These are phyloP conservation scores for Schizochytrium sp. DNA, from an alignment of 108 stramenopile genomes.

Conservation along the genomic window DNA sequence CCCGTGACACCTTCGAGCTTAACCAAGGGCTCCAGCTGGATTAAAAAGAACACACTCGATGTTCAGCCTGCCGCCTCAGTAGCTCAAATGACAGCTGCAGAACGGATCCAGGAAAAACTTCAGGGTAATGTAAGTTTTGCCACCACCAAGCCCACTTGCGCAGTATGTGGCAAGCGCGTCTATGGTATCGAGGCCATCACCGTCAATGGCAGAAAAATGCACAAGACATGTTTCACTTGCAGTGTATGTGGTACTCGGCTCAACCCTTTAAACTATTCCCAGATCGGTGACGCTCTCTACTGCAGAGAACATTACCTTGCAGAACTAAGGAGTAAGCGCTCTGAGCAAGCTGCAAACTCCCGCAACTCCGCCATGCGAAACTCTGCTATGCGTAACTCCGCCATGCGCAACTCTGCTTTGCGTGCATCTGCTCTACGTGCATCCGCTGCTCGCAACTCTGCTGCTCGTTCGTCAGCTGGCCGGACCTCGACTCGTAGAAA, in stretches of 20 bases:
- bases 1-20: no score
- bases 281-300: not conserved
- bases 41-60: not conserved
- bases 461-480: not conserved
- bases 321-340: not conserved
- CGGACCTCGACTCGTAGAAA: not conserved
- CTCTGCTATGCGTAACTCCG: no score
- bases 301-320: slow-evolving; percentile 40
- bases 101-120: slow-evolving; percentile 46
- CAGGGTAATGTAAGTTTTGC: slow-evolving; percentile 23
- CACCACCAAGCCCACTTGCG: slow-evolving; percentile 18
- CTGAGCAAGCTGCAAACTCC: no score
- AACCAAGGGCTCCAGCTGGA: not conserved
- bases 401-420: no score
- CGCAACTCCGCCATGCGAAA: no score
- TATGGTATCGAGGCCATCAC: not conserved
- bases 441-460: slow-evolving; percentile 14
- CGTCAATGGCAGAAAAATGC: slow-evolving; percentile 15
- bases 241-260: not conserved
- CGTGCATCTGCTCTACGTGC: no score
- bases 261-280: not conserved
- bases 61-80: not conserved
- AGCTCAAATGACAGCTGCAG: not conserved
- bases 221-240: slow-evolving; percentile 38
- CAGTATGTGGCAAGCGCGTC: slow-evolving; percentile 37